phyloP scores from a whole-genome alignment of 495 filamentous ascomycete species.

The Oleoguttula mirabilis region DNA sequence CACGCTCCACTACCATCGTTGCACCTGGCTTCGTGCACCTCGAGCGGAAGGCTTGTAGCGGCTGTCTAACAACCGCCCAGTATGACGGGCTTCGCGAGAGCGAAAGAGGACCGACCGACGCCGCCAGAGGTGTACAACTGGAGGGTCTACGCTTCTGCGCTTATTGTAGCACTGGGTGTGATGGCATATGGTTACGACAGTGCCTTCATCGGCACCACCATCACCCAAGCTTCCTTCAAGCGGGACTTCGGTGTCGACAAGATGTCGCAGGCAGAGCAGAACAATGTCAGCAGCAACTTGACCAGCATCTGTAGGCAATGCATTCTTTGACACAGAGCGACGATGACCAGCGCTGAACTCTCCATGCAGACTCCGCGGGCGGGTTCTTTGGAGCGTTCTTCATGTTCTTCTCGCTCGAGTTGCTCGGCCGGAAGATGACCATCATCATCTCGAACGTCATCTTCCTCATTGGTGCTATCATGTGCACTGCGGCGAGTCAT shows the following conservation, averaged over 20 bases:
- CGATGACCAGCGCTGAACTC: neutral
- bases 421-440: constrained; percentile 24
- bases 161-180: constrained; percentile 23
- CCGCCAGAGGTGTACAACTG: constrained; percentile 28
- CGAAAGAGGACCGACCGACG: constrained; percentile 29
- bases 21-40: too few relatives aligned
- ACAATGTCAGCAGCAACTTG: constrained; percentile 27
- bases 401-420: constrained; percentile 29
- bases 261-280: constrained; percentile 22
- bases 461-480: constrained; percentile 24
- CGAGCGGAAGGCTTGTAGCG: too few relatives aligned
- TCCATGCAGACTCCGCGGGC: constrained; percentile 21
- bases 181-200: constrained; percentile 25
- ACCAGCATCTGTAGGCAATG: constrained; percentile 22
- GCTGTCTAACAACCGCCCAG: too few relatives aligned
- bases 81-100: constrained; percentile 24
- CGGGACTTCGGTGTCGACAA: constrained; percentile 24
- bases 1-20: too few relatives aligned
- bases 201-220: constrained; percentile 27
- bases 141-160: constrained; percentile 21
- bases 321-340: too few relatives aligned
- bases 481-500: constrained; percentile 21
- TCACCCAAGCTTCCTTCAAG: constrained; percentile 24
- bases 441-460: constrained; percentile 21
- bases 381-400: constrained; percentile 27